phyloP scores from a whole-genome alignment of 352 stramenopile genomes.

The Pseudoperonospora humuli region DNA sequence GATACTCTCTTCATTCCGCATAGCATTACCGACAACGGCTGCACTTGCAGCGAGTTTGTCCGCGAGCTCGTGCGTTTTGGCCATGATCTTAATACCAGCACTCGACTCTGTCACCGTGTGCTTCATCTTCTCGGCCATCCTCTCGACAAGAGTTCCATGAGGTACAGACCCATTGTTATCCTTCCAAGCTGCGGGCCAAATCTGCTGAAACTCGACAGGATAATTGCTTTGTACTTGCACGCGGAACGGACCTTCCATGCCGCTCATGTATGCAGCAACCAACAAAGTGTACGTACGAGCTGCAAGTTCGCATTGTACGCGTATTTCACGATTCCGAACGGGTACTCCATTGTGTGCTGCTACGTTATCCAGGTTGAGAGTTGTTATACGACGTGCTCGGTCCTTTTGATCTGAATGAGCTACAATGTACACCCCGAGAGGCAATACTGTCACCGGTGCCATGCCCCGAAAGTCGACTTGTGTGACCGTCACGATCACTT shows the following conservation, averaged over 20 bases:
- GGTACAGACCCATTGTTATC: constrained; percentile 28
- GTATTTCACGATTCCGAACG: constrained; percentile 57
- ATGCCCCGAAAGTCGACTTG: constrained; percentile 64
- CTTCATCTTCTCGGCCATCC: constrained; percentile 58
- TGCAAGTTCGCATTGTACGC: constrained; percentile 62
- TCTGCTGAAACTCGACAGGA: constrained; percentile 53
- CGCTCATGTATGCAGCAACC: constrained; percentile 78
- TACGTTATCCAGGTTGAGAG: constrained; percentile 60
- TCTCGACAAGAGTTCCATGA: constrained; percentile 36
- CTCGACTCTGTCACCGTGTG: constrained; percentile 52
- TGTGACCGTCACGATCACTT: constrained; percentile 81
- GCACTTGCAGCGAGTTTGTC: constrained; percentile 57
- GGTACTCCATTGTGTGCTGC: constrained; percentile 76
- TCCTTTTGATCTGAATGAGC: constrained; percentile 39
- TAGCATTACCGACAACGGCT: constrained; percentile 53
- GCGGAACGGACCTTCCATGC: constrained; percentile 88
- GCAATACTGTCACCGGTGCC: constrained; percentile 54
- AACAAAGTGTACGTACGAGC: constrained; percentile 86
- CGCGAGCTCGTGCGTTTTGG: constrained; percentile 68
- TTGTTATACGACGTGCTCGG: constrained; percentile 50
- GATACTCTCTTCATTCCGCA: constrained; percentile 56
- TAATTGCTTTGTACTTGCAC: constrained; percentile 85
- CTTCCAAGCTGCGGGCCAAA: constrained; percentile 81
- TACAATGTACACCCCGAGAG: constrained; percentile 68
- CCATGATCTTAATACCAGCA: constrained; percentile 40